These are phyloP conservation scores for Solanum pinnatisectum DNA, from an alignment of 257 asterid genomes.

Conservation along the genomic window DNA sequence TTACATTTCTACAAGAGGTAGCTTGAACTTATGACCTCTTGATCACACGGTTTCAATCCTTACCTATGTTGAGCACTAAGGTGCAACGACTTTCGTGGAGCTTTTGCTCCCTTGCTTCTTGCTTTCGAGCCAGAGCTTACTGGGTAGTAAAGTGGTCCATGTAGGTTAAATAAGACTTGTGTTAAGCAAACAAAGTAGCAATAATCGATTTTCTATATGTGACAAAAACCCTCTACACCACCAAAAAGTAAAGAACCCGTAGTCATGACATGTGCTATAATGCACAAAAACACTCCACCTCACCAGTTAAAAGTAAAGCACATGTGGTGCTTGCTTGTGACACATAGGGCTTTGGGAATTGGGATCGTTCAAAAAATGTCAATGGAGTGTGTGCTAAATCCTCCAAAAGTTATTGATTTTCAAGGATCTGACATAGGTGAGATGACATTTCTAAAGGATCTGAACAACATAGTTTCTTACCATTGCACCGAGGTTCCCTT, in stretches of 20 bases:
- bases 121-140: not conserved
- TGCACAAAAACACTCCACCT: not conserved
- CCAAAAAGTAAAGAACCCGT: not conserved
- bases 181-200: not conserved
- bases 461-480: not conserved
- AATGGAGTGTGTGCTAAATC: not conserved
- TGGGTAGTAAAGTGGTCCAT: not conserved
- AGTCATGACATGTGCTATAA: not conserved
- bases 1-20: not conserved
- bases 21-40: not conserved
- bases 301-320: not conserved
- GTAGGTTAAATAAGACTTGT: not conserved
- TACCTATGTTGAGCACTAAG: not conserved
- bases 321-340: not conserved
- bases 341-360: not conserved
- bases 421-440: not conserved
- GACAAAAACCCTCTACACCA: not conserved
- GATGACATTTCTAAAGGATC: not conserved
- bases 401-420: not conserved
- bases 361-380: not conserved
- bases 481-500: not conserved
- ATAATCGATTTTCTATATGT: not conserved
- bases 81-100: not conserved
- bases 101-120: not conserved
- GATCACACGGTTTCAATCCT: not conserved